phyloP scores from a whole-genome alignment of 257 asterid species.

The Linderniella brevidens region DNA sequence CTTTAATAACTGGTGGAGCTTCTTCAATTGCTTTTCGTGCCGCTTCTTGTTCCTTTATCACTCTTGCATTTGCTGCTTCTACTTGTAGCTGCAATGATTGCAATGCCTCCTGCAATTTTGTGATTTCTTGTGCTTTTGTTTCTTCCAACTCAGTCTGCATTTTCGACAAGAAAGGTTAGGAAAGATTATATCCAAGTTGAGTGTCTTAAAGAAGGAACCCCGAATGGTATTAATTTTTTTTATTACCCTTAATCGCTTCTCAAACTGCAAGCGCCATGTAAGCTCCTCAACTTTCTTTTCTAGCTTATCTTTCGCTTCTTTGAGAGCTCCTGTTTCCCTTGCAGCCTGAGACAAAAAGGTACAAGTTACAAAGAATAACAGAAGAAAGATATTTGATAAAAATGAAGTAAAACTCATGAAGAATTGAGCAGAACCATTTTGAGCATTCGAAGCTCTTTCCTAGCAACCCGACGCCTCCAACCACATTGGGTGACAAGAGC shows the following conservation, averaged over 20 bases:
- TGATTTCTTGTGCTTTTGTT: constrained; percentile 74
- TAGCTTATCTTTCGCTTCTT: constrained; percentile 91
- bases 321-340: constrained; percentile 93
- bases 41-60: constrained; percentile 73
- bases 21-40: constrained; percentile 88
- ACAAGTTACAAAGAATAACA: constrained; percentile 10
- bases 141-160: constrained; percentile 90
- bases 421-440: constrained; percentile 51
- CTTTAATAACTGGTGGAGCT: constrained; percentile 95
- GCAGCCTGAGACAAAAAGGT: constrained; percentile 52
- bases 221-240: too few relatives aligned
- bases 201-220: constrained; percentile 6
- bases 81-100: constrained; percentile 60
- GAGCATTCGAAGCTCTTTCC: constrained; percentile 80
- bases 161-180: constrained; percentile 17
- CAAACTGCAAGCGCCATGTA: constrained; percentile 95
- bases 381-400: neutral
- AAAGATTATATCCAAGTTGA: constrained; percentile 12
- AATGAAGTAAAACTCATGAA: constrained; percentile 12
- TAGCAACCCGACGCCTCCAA: constrained; percentile 86
- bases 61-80: constrained; percentile 85
- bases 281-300: constrained; percentile 99
- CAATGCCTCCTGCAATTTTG: constrained; percentile 75
- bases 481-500: constrained; percentile 77
- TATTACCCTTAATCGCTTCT: constrained; percentile 81